These are phyloP conservation scores for Helenozyma baotianmanensis DNA, from an alignment of 805 yeast species.

Conservation along the genomic window DNA sequence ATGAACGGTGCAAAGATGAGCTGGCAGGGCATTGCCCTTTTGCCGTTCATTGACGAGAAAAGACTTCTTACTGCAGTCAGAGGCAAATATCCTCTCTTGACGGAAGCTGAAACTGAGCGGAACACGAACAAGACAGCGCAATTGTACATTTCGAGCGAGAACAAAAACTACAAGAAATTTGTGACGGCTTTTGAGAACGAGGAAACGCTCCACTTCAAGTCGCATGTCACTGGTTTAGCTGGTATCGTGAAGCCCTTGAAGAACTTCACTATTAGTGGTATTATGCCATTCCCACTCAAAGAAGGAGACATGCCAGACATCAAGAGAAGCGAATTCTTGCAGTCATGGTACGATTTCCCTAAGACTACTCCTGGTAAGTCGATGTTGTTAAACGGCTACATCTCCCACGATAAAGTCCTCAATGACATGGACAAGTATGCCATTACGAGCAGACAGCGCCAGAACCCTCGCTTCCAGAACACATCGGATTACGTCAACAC, in stretches of 20 bases:
- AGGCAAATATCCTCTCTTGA: slow-evolving; percentile 55
- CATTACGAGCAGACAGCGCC: slow-evolving; percentile 42
- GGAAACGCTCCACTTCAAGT: slow-evolving; percentile 38
- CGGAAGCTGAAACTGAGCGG: slow-evolving; percentile 64
- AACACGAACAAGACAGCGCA: slow-evolving; percentile 70
- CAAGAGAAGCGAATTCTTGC: slow-evolving; percentile 35
- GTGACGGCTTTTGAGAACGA: slow-evolving; percentile 32
- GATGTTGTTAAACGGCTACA: slow-evolving; percentile 77
- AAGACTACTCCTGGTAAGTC: slow-evolving; percentile 61
- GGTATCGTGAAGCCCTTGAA: slow-evolving; percentile 45
- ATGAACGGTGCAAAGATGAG: slow-evolving; percentile 94
- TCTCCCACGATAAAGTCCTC: slow-evolving; percentile 56
- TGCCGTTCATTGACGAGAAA: slow-evolving; percentile 88
- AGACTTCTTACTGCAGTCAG: slow-evolving; percentile 65
- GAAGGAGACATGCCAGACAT: slow-evolving; percentile 44
- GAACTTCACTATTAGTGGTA: slow-evolving; percentile 31
- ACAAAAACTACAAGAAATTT: slow-evolving; percentile 45
- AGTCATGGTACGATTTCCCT: slow-evolving; percentile 59
- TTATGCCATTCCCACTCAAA: slow-evolving; percentile 43
- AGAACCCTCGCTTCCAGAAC: slow-evolving; percentile 12
- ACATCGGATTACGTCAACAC: slow-evolving; percentile 30
- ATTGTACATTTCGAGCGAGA: slow-evolving; percentile 60
- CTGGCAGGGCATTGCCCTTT: slow-evolving; percentile 90
- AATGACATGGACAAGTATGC: slow-evolving; percentile 65
- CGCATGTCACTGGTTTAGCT: slow-evolving; percentile 51